These are phyloP conservation scores for Hibiscus mutabilis DNA, from an alignment of 345 rosid genomes.

Conservation along the genomic window DNA sequence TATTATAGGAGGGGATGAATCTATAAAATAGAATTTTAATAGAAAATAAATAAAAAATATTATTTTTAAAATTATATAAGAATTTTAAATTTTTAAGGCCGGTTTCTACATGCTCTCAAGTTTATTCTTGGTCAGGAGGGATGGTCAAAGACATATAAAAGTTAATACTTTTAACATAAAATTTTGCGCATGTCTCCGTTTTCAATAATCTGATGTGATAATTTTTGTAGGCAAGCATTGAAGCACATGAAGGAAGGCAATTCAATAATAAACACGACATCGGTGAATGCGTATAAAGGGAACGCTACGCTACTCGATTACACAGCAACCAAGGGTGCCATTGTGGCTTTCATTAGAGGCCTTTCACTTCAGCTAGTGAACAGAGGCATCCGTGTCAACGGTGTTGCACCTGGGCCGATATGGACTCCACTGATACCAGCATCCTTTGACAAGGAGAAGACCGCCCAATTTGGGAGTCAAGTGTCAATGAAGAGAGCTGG, in stretches of 20 bases:
- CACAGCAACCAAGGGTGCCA: constrained; percentile 71
- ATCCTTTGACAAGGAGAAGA: constrained; percentile 49
- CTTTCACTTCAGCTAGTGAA: constrained; percentile 61
- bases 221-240: constrained; percentile 40
- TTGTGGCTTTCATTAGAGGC: constrained; percentile 65
- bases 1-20: too few species aligned
- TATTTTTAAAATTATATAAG: too few species aligned
- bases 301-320: constrained; percentile 48
- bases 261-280: constrained; percentile 68
- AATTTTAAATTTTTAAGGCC: too few species aligned
- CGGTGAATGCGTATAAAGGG: constrained; percentile 66
- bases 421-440: constrained; percentile 79
- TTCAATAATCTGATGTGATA: too few species aligned
- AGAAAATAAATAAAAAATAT: too few species aligned
- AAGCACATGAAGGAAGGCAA: constrained; percentile 86
- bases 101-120: too few species aligned
- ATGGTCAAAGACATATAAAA: too few species aligned
- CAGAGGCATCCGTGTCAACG: constrained; percentile 60
- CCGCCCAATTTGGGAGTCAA: constrained; percentile 37
- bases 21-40: neutral
- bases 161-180: too few species aligned
- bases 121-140: too few species aligned
- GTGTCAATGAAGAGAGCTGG: constrained; percentile 74
- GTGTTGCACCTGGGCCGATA: constrained; percentile 79
- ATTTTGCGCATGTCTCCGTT: too few species aligned